A percentile compares a stretch with the other conserved stretches of the same genome.
phyloP scores from a whole-genome alignment of 2,329 filamentous ascomycete species.

The Calonectria naviculata region DNA sequence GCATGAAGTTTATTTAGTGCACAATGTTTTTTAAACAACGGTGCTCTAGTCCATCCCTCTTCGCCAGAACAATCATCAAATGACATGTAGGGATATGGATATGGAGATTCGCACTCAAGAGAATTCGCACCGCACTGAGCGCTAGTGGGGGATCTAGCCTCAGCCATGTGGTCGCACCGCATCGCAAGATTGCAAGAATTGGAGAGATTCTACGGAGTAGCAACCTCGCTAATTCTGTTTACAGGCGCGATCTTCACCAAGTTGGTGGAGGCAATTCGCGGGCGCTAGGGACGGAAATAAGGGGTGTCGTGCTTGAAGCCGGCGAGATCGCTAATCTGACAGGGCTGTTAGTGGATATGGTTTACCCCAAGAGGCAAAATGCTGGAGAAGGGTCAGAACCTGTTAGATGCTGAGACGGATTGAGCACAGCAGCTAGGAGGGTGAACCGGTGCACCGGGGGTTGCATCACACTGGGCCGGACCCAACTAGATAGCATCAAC shows the following conservation, averaged over 20 bases:
- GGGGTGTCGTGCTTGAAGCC: not conserved
- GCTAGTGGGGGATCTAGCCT: not conserved
- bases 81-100: not conserved
- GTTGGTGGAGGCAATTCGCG: not conserved
- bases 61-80: conserved; percentile 9
- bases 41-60: conserved; percentile 1
- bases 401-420: not conserved
- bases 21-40: not conserved
- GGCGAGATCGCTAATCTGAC: conserved; percentile 17
- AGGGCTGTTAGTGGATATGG: conserved; percentile 18
- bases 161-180: conserved; percentile 2
- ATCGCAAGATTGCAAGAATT: not conserved
- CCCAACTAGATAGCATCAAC: conserved; percentile 5
- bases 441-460: not conserved
- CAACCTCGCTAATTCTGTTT: not conserved
- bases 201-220: not conserved
- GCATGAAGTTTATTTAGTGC: conserved; percentile 11
- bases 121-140: conserved; percentile 1
- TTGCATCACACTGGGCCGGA: conserved; percentile 8
- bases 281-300: conserved; percentile 1
- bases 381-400: not conserved
- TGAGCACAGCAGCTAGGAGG: not conserved
- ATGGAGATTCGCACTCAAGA: conserved; percentile 13
- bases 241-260: not conserved
- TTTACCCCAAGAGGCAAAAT: not conserved